Evolutionary conservation across 2,329 filamentous ascomycete genomes (phyloP), one percentile per base, ranked within the genome.

Genomic region (Botrytis tulipae): DNA sequence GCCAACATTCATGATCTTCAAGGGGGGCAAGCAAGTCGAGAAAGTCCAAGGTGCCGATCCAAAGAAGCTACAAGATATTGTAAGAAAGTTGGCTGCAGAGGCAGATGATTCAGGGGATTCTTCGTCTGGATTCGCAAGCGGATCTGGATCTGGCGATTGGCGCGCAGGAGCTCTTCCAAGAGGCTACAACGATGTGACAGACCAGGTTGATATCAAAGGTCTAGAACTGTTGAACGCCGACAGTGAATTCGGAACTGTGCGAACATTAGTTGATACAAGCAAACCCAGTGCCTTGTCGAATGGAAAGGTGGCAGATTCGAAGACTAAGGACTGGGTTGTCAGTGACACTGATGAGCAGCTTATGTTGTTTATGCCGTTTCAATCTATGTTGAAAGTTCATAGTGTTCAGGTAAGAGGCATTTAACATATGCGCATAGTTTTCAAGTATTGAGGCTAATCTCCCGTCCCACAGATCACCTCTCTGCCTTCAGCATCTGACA

Each of bases 261-360:
- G 90, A 77, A 89, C 89, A 14, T 85, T 98, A 29, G 94, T 98
- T 81, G 90, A 91, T n/a, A 77, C 79, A 7, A 84, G 85, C 73
- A 90, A 91, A 82, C 95, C 95, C 9, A 89, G 86, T 71, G 86
- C 86, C 1, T 82, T 95, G 72, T 82, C 83, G 67, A 89, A 90
- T 79, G 87, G 84, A 72, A 90, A 90, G 80, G 83, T 82, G 29
- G 82, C 83, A 16, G 83, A 84, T 48, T 82, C 82, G 37, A 82
- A 84, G 42, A 76, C 76, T 72, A 89, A 89, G 80, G 95, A 99
- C 83, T 98, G 93, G 91, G 91, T 98, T 35, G 93, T 98, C 86
- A 98, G 94, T 82, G 95, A 98, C 81, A 97, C 95, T 51, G 96
- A 99, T 81, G 95, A 98, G 84, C 96, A 99, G 85, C 86, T 99